Conservation (phyloP, 2,329 filamentous ascomycete genomes). For the Knufia petricola region DNA sequence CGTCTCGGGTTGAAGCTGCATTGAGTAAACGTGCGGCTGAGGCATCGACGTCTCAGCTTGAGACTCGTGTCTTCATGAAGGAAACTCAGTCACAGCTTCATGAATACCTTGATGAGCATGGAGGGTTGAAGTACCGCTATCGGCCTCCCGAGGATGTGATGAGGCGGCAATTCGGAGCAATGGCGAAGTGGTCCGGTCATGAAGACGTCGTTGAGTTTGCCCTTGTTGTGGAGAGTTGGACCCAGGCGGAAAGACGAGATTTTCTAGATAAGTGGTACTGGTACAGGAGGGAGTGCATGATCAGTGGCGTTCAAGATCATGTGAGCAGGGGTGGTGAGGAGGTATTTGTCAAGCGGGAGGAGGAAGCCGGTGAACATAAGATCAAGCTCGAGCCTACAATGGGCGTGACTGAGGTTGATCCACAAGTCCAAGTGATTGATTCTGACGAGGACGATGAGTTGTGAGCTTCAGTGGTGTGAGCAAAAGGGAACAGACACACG, state of each 20-base stretch:
- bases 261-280: constrained; percentile 73
- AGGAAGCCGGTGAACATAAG: background rate
- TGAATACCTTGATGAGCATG: constrained; percentile 23
- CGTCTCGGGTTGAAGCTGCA: constrained; percentile 80
- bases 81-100: constrained; percentile 13
- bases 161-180: constrained; percentile 77
- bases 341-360: background rate
- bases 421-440: background rate
- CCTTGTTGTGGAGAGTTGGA: constrained; percentile 81
- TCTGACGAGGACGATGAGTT: background rate
- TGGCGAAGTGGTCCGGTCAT: constrained; percentile 74
- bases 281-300: constrained; percentile 1
- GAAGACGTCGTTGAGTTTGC: constrained; percentile 70
- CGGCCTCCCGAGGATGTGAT: constrained; percentile 66
- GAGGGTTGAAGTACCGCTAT: constrained; percentile 48
- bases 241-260: constrained; percentile 67
- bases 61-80: constrained; percentile 17
- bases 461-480: too few relatives aligned
- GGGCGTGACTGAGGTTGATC: background rate
- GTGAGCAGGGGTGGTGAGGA: background rate
- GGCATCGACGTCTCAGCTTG: constrained; percentile 19
- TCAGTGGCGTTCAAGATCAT: constrained; percentile 2
- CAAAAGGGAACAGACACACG: too few relatives aligned
- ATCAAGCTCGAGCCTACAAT: background rate
- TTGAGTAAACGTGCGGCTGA: constrained; percentile 65